Conservation (phyloP, 225 moss, liverwort and hornwort genomes). For the Physcomitrellopsis africana region DNA sequence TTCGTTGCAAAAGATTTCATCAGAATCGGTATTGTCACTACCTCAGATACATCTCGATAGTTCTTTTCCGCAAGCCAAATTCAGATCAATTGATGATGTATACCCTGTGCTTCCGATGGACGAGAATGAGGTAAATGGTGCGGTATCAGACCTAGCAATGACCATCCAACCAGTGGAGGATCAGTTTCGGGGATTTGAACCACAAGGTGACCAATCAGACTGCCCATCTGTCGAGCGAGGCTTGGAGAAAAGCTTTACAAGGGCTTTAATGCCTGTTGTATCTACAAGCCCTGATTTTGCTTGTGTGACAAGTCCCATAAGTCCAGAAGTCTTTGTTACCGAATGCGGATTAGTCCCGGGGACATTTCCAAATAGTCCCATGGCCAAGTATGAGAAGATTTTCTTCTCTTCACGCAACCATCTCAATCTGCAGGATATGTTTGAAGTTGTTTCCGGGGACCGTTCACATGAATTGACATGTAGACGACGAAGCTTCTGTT, state of each 20-base stretch:
- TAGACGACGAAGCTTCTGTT: constrained; percentile 27
- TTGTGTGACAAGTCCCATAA: constrained; percentile 33
- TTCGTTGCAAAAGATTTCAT: neutral
- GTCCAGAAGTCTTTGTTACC: constrained; percentile 37
- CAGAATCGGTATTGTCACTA: constrained; percentile 17
- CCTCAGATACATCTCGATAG: constrained; percentile 18
- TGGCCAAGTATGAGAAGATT: constrained; percentile 48
- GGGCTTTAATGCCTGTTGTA: constrained; percentile 7
- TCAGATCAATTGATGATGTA: constrained; percentile 55
- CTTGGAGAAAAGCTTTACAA: constrained; percentile 38
- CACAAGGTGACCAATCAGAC: constrained; percentile 29
- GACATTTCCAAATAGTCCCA: constrained; percentile 40
- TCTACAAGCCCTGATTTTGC: constrained; percentile 40
- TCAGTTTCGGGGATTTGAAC: constrained; percentile 35
- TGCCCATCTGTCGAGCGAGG: constrained; percentile 41
- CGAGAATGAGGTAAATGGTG: constrained; percentile 29
- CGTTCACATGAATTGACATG: constrained; percentile 11
- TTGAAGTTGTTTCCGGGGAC: constrained; percentile 39
- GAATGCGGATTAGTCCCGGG: constrained; percentile 33
- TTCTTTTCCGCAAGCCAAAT: constrained; percentile 18
- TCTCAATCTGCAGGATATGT: constrained; percentile 46
- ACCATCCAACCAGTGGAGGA: constrained; percentile 64
- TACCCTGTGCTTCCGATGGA: constrained; percentile 62
- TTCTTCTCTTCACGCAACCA: constrained; percentile 40
- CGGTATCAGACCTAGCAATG: constrained; percentile 46